Evolutionary conservation across 202 grass and related monocot species (phyloP), one percentile per base, ranked within the genome.

Genomic region (Hordeum pubiflorum): DNA sequence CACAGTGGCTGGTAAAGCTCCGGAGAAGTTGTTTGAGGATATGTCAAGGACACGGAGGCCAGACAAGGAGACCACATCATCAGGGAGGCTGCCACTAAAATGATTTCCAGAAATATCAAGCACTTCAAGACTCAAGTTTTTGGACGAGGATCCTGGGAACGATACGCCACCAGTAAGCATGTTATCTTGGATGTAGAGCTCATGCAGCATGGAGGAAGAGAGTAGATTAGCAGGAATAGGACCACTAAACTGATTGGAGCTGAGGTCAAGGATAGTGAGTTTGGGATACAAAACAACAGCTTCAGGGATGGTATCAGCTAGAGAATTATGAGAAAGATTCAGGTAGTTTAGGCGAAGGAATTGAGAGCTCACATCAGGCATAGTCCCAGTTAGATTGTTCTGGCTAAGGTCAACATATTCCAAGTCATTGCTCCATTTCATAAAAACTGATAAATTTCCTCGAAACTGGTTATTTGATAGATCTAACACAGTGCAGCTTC

Each of bases 391-490:
- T 77, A 99, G 74, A 63, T 93, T 91, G 66, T 99, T 99, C 76
- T 58, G 81, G 70, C 96, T 99, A 64, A 99, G 83, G 56, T 99
- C 92, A 63, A 99, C 94, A 82, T 90, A 93, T 79, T 99, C 90
- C 71, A 99, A 67, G 70, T 93, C 88, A 40, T 88, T 91, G 37
- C 83, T 79, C 96, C 96, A 99, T 83, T 99, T 99, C 60, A 91
- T 82, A 89, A 96, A 84, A 38, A 83, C 85, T 83, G 96, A 93
- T 26, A 99, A 37, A 79, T 93, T 96, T 73, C 96, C 92, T 74
- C 75, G 83, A 40, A 99, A 99, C 26, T 90, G 76, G 84, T 99
- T 99, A 31, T 96, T 96, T 85, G 96, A 99, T 68, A 99, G 79
- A 81, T 99, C 96, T 74, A 99, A 85, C 76, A 96, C 87, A 50